phyloP scores from a whole-genome alignment of 192 early-diverging fungal genomes.

The Backusella liffmaniae region DNA sequence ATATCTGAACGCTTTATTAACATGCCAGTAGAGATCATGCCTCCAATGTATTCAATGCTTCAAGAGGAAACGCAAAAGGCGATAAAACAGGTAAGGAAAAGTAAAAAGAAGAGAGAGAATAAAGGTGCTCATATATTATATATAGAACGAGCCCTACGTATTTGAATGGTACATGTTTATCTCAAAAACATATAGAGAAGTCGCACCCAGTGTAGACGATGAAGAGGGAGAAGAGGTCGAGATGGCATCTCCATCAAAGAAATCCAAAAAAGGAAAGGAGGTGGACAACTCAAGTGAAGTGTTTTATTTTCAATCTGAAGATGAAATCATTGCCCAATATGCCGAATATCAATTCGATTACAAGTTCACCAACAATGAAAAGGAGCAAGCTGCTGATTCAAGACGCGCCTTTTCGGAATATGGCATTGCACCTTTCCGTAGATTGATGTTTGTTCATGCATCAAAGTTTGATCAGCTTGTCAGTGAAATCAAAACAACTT shows the following conservation, averaged over 20 bases:
- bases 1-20: slow-evolving; percentile 92
- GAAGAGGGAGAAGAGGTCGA: slow-evolving; percentile 43
- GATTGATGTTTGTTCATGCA: slow-evolving; percentile 62
- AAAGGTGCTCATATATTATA: not conserved
- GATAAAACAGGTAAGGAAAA: slow-evolving; percentile 53
- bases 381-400: slow-evolving; percentile 68
- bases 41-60: slow-evolving; percentile 91
- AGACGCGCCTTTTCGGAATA: slow-evolving; percentile 81
- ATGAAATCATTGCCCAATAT: slow-evolving; percentile 85
- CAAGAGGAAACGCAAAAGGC: slow-evolving; percentile 78
- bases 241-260: slow-evolving; percentile 34
- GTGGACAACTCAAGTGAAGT: slow-evolving; percentile 21
- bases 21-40: slow-evolving; percentile 91
- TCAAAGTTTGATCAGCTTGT: slow-evolving; percentile 54
- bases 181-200: slow-evolving; percentile 80
- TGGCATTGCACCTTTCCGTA: slow-evolving; percentile 72
- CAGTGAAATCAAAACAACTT: slow-evolving; percentile 46
- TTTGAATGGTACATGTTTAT: slow-evolving; percentile 84
- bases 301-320: slow-evolving; percentile 89
- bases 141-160: slow-evolving; percentile 67
- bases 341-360: slow-evolving; percentile 78
- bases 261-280: slow-evolving; percentile 35
- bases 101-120: not conserved
- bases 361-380: slow-evolving; percentile 64
- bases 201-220: slow-evolving; percentile 56